phyloP scores from a whole-genome alignment of 2,329 filamentous ascomycete species.

The Conoideocrella luteorostrata region DNA sequence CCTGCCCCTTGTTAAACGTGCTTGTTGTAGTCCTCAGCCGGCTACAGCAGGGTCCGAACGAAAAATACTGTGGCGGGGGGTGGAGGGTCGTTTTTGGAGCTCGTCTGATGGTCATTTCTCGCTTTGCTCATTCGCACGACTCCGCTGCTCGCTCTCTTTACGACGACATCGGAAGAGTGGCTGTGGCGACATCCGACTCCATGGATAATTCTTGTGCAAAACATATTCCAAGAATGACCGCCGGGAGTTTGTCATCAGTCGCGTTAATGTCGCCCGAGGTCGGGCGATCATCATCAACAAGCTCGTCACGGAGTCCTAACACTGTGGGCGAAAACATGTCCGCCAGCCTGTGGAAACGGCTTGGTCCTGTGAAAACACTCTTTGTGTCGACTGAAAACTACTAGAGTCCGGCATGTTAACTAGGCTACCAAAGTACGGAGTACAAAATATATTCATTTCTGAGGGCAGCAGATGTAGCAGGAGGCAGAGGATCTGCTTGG shows the following conservation, averaged over 20 bases:
- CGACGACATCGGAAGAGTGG: not conserved
- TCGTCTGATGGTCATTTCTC: not conserved
- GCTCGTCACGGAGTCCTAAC: no score
- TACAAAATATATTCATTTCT: no score
- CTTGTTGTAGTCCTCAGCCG: constrained; percentile 2
- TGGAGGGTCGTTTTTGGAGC: constrained; percentile 5
- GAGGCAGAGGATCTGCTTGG: no score
- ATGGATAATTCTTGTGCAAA: not conserved
- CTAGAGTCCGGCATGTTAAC: no score
- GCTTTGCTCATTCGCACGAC: not conserved
- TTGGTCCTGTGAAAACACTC: no score
- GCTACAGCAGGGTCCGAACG: constrained; percentile 9
- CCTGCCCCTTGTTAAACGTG: not conserved
- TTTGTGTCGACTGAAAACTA: no score
- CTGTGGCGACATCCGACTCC: constrained; percentile 3
- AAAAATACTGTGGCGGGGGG: constrained; percentile 20
- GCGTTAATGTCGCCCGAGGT: no score
- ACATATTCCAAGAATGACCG: not conserved
- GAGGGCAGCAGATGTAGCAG: no score
- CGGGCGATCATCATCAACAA: no score
- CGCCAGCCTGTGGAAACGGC: no score
- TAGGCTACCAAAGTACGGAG: no score
- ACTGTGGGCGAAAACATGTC: no score
- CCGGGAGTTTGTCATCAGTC: not conserved
- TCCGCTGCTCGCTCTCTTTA: constrained; percentile 6